A percentile compares a stretch with the other conserved stretches of the same genome.
Evolutionary conservation across 495 filamentous ascomycete species (phyloP).

Genomic region (Cercophora sp.): DNA sequence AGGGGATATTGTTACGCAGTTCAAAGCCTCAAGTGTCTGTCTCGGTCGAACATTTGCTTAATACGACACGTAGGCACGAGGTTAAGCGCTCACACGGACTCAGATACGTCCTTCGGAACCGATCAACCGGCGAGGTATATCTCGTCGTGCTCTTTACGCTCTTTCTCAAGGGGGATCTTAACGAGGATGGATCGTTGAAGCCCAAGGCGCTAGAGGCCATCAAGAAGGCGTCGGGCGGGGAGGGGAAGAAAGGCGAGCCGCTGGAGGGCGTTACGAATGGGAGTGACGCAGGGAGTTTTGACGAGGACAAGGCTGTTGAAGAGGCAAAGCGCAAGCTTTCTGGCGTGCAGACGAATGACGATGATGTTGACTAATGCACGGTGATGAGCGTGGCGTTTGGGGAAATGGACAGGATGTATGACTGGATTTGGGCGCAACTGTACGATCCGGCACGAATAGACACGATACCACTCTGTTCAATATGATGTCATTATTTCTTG

Average conservation of each 20-base stretch:
- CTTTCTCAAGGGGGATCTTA: conserved; percentile 57
- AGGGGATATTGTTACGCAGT: no score
- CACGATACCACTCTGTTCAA: background rate
- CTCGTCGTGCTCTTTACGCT: conserved; percentile 77
- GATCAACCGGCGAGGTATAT: conserved; percentile 62
- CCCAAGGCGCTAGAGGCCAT: conserved; percentile 31
- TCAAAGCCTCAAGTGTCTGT: no score
- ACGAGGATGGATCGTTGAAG: conserved; percentile 55
- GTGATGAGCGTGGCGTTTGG: background rate
- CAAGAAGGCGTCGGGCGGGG: conserved; percentile 7
- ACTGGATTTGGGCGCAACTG: background rate
- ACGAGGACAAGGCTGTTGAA: conserved; percentile 23
- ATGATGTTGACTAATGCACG: conserved; percentile 29
- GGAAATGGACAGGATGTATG: background rate
- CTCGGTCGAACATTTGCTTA: no score
- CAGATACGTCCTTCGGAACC: conserved; percentile 85
- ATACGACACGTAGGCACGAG: no score
- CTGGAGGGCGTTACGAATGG: no score
- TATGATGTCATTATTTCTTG: background rate
- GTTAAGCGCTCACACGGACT: conserved; percentile 60
- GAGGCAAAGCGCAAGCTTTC: conserved; percentile 24
- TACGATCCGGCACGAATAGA: background rate
- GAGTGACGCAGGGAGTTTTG: conserved; percentile 13
- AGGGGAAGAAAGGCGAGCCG: conserved; percentile 5
- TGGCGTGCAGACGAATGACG: conserved; percentile 10